Evolutionary conservation across 225 moss, liverwort and hornwort genomes (phyloP).

Genomic region (Bryum argenteum): DNA sequence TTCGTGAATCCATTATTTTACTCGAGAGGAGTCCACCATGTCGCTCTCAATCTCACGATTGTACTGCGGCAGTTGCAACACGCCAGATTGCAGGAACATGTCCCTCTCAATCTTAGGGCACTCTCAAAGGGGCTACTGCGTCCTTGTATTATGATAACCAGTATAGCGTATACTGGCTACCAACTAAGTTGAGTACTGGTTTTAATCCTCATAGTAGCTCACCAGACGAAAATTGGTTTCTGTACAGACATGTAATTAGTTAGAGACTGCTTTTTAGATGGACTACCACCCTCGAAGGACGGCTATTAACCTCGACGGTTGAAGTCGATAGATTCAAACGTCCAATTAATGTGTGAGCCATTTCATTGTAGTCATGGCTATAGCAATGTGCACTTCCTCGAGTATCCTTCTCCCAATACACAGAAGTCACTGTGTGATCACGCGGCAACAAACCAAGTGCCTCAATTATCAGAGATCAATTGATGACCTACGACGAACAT

Average conservation of each 20-base stretch:
- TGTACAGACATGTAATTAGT: slow-evolving; percentile 22
- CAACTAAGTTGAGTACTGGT: slow-evolving; percentile 13
- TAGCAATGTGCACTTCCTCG: slow-evolving; percentile 24
- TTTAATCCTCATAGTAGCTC: slow-evolving; percentile 15
- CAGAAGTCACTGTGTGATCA: not conserved
- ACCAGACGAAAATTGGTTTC: slow-evolving; percentile 17
- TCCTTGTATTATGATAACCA: not conserved
- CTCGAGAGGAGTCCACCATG: slow-evolving; percentile 1
- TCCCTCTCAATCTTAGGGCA: slow-evolving; percentile 14
- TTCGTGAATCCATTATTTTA: not conserved
- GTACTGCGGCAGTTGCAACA: slow-evolving; percentile 28
- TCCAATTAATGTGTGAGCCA: slow-evolving; percentile 3
- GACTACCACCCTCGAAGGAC: not conserved
- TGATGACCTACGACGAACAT: not conserved
- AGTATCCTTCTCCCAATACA: not conserved
- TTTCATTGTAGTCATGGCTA: slow-evolving; percentile 26
- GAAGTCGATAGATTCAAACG: not conserved
- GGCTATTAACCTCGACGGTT: slow-evolving; percentile 17
- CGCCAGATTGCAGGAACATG: slow-evolving; percentile 18
- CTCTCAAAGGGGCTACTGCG: not conserved
- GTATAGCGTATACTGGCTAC: slow-evolving; percentile 1
- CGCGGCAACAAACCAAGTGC: slow-evolving; percentile 1
- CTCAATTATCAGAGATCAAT: not conserved
- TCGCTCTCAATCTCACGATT: slow-evolving; percentile 23
- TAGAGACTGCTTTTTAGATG: slow-evolving; percentile 8